Percentiles rank a stretch among this genome's conserved stretches.
Conservation (phyloP, 176 grass and related monocot genomes). For the Oryza longistaminata region DNA sequence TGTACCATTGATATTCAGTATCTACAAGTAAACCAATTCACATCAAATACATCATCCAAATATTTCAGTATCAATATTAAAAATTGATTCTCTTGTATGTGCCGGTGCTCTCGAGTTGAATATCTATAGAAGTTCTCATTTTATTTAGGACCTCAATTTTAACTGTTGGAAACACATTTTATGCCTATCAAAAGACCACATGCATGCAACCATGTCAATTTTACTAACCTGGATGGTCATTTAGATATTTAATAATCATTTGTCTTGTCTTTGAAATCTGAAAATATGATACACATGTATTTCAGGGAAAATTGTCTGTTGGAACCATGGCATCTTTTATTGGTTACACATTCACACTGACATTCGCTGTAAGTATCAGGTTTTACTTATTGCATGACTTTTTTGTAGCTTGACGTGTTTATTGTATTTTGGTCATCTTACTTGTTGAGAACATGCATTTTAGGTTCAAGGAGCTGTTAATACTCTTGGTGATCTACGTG, state of each 20-base stretch:
- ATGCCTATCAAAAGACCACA: not conserved
- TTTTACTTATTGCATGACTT: conserved; percentile 11
- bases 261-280: conserved; percentile 12
- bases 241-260: not conserved
- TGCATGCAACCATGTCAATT: not conserved
- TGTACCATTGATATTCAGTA: not conserved
- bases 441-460: conserved; percentile 33
- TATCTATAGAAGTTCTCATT: not conserved
- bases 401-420: conserved; percentile 35
- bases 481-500: conserved; percentile 84
- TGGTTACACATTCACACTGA: conserved; percentile 98
- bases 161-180: not conserved
- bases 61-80: not conserved
- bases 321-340: conserved; percentile 96
- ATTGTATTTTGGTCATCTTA: conserved; percentile 34
- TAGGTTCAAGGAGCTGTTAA: conserved; percentile 98
- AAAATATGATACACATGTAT: conserved; percentile 40
- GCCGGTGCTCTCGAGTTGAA: not conserved
- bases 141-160: not conserved
- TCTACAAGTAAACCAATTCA: not conserved
- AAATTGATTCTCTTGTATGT: not conserved
- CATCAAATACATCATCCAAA: conserved; percentile 1
- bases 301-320: conserved; percentile 90
- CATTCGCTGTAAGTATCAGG: conserved; percentile 82
- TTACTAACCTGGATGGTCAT: conserved; percentile 16